Base-by-base conservation (phyloP, 805 yeast genomes). In the Kuraishia ogatae region DNA sequence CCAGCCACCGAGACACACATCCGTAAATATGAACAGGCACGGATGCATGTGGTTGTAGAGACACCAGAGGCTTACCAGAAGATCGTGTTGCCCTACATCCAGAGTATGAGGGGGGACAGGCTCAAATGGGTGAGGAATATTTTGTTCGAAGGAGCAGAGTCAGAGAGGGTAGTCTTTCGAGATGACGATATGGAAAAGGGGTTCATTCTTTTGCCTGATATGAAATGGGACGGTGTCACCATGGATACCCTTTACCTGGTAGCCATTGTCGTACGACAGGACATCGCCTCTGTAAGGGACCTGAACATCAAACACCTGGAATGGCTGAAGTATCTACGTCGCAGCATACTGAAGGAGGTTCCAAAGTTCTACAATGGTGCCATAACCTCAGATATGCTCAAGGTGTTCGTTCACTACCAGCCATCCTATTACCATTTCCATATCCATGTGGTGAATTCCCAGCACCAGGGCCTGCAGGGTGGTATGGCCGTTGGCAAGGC, bases 401-500 rank as follows among this genome's bases (percentile, higher is more conserved):
- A 96, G 56, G 66, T 91, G 1, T 94, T 88, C 65, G 78, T 94
- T 52, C 99, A 94, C 72, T 88, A 94, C 68, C 98, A 92, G 61
- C 99, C 99, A 0, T 87, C 97, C 0, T 94, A 93, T 68, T 94
- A 94, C 65, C 98, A 94, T 64, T 86, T 94, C 74, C 99, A 94
- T 66, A 79, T 94, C 19, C 99, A 94, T 67, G 85, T 89, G 19
- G 96, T 90, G 20, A 86, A 88, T 62, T 75, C 87, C 5, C 75
- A 70, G 20, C 88, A 88, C 61, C 82, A 81, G 1, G 89, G 94
- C 1, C 62, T 85, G 54, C 83, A 90, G 50, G 78, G 79, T 59
- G 82, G 96, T 51, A 78, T 88, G 62, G 69, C 81, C 5, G 80
- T 78, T 1, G 98, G 98, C 1, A 87, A 87, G 62, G 96, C 97